Evolutionary conservation across 768 basidiomycete genomes (phyloP).

Genomic region (Pisolithus tinctorius): DNA sequence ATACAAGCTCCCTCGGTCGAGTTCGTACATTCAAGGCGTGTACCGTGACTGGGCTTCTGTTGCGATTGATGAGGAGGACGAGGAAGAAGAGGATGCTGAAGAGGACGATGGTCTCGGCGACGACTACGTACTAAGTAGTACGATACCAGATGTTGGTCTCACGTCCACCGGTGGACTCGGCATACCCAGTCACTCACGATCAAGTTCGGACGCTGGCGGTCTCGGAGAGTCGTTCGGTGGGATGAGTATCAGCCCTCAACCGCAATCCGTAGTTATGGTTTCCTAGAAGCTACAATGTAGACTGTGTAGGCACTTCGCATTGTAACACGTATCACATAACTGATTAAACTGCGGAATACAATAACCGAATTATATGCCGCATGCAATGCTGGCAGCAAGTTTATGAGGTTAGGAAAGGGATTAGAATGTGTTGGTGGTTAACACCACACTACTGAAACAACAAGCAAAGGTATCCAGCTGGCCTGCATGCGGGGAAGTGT

Average conservation of each 20-base stretch:
- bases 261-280: conserved; percentile 12
- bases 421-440: no score
- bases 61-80: conserved; percentile 59
- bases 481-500: no score
- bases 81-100: conserved; percentile 61
- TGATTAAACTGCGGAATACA: neutral
- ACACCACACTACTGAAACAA: no score
- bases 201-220: conserved; percentile 36
- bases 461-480: no score
- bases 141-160: neutral
- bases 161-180: conserved; percentile 11
- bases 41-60: conserved; percentile 91
- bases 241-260: conserved; percentile 78
- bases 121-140: conserved; percentile 8
- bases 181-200: conserved; percentile 17
- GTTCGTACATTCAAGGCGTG: conserved; percentile 68
- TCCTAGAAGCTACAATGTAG: conserved; percentile 1
- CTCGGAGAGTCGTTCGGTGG: conserved; percentile 65
- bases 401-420: no score
- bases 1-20: conserved; percentile 79
- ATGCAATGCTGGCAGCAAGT: no score
- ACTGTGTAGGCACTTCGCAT: neutral
- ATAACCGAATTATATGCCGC: neutral
- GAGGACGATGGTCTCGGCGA: conserved; percentile 39
- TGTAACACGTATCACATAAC: no score